These are phyloP conservation scores for Suhomyces kilbournensis DNA, from an alignment of 805 yeast genomes.

Conservation along the genomic window DNA sequence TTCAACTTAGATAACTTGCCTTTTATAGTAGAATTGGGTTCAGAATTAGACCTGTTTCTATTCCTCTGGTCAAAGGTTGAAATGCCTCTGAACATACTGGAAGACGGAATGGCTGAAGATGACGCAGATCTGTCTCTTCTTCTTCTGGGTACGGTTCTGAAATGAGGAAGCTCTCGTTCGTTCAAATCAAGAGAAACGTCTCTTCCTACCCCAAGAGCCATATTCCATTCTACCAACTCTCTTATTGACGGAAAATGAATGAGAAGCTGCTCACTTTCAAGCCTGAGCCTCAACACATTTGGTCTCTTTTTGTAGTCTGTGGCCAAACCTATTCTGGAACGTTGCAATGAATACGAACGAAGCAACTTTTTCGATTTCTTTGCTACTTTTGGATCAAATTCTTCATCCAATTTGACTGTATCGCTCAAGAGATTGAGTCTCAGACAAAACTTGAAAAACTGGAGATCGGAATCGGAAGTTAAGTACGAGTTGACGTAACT, in stretches of 20 bases:
- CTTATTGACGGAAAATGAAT: constrained; percentile 60
- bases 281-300: constrained; percentile 68
- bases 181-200: constrained; percentile 77
- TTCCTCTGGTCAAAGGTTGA: not conserved
- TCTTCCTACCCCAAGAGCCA: constrained; percentile 67
- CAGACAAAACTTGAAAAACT: constrained; percentile 24
- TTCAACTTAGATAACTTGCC: constrained; percentile 21
- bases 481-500: constrained; percentile 15
- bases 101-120: not conserved
- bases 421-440: constrained; percentile 13
- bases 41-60: constrained; percentile 15
- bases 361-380: constrained; percentile 23
- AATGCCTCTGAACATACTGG: not conserved
- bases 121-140: constrained; percentile 35
- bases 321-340: constrained; percentile 81
- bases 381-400: not conserved
- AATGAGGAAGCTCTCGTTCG: constrained; percentile 68
- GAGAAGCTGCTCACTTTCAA: constrained; percentile 80
- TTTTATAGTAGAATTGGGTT: constrained; percentile 17
- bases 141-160: constrained; percentile 78
- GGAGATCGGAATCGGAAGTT: constrained; percentile 26
- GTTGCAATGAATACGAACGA: constrained; percentile 78
- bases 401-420: constrained; percentile 2
- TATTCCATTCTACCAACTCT: constrained; percentile 77
- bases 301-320: constrained; percentile 73